Evolutionary conservation across 441 rosid genomes (phyloP).

Genomic region (Metrosideros polymorpha): DNA sequence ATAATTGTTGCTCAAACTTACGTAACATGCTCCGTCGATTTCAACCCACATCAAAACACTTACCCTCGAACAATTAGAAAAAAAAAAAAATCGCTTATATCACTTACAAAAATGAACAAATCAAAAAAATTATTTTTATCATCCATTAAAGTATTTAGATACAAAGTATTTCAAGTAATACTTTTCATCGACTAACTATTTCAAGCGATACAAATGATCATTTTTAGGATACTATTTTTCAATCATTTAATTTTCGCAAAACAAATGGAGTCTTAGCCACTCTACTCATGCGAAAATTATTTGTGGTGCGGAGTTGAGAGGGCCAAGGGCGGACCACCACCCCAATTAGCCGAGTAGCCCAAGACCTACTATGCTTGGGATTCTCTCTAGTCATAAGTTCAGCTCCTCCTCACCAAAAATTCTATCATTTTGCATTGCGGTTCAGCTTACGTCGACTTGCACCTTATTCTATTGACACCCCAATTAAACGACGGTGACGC

Average conservation of each 20-base stretch:
- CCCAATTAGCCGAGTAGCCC: not conserved
- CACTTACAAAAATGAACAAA: not conserved
- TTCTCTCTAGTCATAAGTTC: rapidly evolving
- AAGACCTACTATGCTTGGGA: not conserved
- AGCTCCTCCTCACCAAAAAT: not conserved
- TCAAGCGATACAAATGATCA: rapidly evolving
- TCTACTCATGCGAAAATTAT: rapidly evolving
- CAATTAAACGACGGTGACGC: rapidly evolving
- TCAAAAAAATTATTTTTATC: no score
- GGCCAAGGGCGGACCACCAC: not conserved
- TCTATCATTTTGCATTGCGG: rapidly evolving
- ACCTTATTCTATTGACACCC: not conserved
- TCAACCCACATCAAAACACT: not conserved
- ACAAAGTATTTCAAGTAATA: no score
- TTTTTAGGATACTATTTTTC: not conserved
- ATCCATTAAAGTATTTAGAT: no score
- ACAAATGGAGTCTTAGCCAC: rapidly evolving
- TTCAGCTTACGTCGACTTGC: not conserved
- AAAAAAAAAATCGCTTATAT: not conserved
- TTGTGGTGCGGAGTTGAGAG: rapidly evolving
- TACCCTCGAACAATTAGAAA: no score
- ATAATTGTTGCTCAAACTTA: not conserved
- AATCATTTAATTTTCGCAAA: not conserved
- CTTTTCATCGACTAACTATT: not conserved
- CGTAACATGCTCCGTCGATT: no score